A percentile compares a stretch with the other conserved stretches of the same genome.
Conservation (phyloP, 495 filamentous ascomycete genomes). For the Penicillium parvum region DNA sequence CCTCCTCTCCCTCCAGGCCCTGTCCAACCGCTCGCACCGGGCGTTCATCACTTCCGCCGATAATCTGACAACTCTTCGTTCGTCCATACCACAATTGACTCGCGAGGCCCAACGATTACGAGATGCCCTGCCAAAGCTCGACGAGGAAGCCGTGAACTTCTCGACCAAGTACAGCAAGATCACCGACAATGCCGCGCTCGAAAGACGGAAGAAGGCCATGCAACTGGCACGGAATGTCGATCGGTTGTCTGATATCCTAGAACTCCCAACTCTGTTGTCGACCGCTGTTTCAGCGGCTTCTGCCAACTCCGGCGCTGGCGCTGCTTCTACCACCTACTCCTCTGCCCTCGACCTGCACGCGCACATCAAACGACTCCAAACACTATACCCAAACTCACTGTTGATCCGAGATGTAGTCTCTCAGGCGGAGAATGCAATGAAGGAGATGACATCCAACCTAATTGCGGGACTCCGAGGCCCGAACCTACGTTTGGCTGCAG, state of each 20-base stretch:
- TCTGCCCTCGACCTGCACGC: slow-evolving; percentile 86
- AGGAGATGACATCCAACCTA: slow-evolving; percentile 80
- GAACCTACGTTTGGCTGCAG: slow-evolving; percentile 81
- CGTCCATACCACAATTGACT: slow-evolving; percentile 62
- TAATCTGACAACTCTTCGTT: slow-evolving; percentile 66
- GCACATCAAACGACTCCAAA: slow-evolving; percentile 86
- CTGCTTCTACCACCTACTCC: slow-evolving; percentile 72
- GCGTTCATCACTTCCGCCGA: slow-evolving; percentile 75
- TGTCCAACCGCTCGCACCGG: slow-evolving; percentile 90
- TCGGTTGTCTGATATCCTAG: slow-evolving; percentile 82
- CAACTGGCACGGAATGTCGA: slow-evolving; percentile 87
- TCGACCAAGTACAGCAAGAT: slow-evolving; percentile 75
- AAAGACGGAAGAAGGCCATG: slow-evolving; percentile 73
- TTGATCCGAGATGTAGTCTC: slow-evolving; percentile 66
- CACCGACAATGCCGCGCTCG: slow-evolving; percentile 68
- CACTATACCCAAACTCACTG: slow-evolving; percentile 72
- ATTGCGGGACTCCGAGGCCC: slow-evolving; percentile 71
- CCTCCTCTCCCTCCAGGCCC: slow-evolving; percentile 78
- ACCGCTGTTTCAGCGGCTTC: slow-evolving; percentile 63
- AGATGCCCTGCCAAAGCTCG: slow-evolving; percentile 70
- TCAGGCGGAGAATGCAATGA: slow-evolving; percentile 86
- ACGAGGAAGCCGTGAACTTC: slow-evolving; percentile 73
- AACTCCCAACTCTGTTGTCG: slow-evolving; percentile 81
- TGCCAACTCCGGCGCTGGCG: slow-evolving; percentile 40
- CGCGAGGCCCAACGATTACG: slow-evolving; percentile 61